Evolutionary conservation across 2,329 filamentous ascomycete genomes (phyloP), one percentile per base, ranked within the genome.

Genomic region (Neonectria hederae): DNA sequence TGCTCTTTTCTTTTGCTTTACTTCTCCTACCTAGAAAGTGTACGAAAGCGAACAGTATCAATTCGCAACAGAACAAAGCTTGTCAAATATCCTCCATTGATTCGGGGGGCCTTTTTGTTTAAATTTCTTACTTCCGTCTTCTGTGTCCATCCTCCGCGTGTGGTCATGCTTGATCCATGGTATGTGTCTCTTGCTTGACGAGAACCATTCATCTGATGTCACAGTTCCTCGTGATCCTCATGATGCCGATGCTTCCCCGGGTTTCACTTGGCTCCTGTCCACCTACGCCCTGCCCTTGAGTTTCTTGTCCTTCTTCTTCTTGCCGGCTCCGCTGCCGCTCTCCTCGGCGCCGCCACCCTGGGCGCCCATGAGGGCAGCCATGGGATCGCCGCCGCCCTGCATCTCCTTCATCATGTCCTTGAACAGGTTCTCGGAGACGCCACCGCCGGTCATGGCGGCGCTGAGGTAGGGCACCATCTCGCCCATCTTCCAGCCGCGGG

Each of bases 351-450:
- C 71, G 13, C 72, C 76, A 2, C 75, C 78, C 51, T 74, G 76
- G 30, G 73, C 78, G 8, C 77, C 80, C 80, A 82, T 81, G 60
- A 81, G 66, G 40, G 80, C 81, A 8, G 77, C 74, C 82, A 83
- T 83, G 8, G 79, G 80, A 43, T 84, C 83, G 0, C 80, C 83
- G 2, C 79, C 81, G 3, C 79, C 78, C 74, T 85, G 83, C 93
- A 98, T 97, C 82, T 97, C 93, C 75, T 89, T 90, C 94, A 98
- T 97, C 85, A 97, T 97, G 72, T 97, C 94, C 83, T 96, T 93
- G 75, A 98, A 89, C 66, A 97, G 88, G 76, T 98, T 97, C 79
- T 99, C 96, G 66, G 89, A 94, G 11, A 98, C 93, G 38, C 96
- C 96, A 11, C 96, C 96, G 9, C 96, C 96, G 58, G 92, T 96